These are phyloP conservation scores for Penicillium verhagenii DNA, from an alignment of 495 filamentous ascomycete genomes.

Conservation along the genomic window DNA sequence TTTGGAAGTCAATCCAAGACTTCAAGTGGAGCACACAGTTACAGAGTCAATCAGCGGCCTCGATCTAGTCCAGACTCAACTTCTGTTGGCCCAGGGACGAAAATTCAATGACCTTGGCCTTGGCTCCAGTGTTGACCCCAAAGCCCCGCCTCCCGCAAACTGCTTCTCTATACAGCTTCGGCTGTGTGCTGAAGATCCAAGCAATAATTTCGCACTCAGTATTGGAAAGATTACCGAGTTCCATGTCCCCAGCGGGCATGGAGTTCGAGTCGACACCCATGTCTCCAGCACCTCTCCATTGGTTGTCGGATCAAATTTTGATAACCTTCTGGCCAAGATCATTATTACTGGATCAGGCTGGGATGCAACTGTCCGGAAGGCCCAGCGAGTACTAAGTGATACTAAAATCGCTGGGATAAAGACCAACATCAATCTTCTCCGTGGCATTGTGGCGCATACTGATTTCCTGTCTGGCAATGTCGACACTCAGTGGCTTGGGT, in stretches of 20 bases:
- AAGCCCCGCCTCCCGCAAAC: constrained; percentile 30
- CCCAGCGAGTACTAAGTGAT: constrained; percentile 53
- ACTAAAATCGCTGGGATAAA: constrained; percentile 52
- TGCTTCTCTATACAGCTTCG: constrained; percentile 55
- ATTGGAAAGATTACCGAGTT: constrained; percentile 58
- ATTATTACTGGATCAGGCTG: constrained; percentile 55
- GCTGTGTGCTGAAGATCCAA: constrained; percentile 55
- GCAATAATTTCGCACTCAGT: constrained; percentile 52
- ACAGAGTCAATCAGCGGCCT: constrained; percentile 54
- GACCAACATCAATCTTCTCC: constrained; percentile 54
- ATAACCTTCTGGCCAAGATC: constrained; percentile 61
- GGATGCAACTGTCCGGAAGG: constrained; percentile 50
- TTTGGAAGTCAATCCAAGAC: constrained; percentile 62
- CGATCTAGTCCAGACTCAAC: constrained; percentile 56
- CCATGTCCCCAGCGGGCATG: constrained; percentile 52
- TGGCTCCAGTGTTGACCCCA: constrained; percentile 21
- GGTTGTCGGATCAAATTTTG: constrained; percentile 55
- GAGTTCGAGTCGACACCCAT: constrained; percentile 57
- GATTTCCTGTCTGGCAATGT: constrained; percentile 45
- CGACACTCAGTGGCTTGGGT: constrained; percentile 60
- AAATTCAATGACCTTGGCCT: constrained; percentile 44
- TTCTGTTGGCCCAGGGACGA: constrained; percentile 53
- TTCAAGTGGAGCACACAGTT: constrained; percentile 58
- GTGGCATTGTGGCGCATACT: constrained; percentile 49
- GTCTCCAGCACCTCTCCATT: constrained; percentile 33